phyloP scores from a whole-genome alignment of 495 filamentous ascomycete species.

The Friedmanniomyces endolithicus region DNA sequence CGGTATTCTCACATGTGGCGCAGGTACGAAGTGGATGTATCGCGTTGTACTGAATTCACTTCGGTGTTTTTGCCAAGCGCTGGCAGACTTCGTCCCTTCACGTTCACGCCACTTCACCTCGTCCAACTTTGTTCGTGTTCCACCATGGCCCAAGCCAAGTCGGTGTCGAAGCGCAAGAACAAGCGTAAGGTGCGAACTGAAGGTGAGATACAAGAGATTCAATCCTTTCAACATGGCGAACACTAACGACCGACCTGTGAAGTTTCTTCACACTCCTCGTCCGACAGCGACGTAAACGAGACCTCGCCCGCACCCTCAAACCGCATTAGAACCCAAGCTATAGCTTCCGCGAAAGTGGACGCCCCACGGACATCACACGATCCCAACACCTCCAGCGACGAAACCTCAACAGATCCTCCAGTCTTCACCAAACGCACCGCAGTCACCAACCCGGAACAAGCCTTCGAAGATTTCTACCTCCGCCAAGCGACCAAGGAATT shows the following conservation, averaged over 20 bases:
- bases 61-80: too few species aligned
- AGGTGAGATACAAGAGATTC: background rate
- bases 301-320: too few species aligned
- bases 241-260: background rate
- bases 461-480: conserved; percentile 19
- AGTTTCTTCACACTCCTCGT: background rate
- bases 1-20: too few species aligned
- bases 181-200: conserved; percentile 2
- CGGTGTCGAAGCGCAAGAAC: background rate
- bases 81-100: too few species aligned
- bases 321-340: too few species aligned
- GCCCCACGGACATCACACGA: too few species aligned
- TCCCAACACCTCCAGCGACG: too few species aligned
- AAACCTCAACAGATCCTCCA: background rate
- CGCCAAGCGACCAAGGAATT: conserved; percentile 20
- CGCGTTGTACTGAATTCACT: too few species aligned
- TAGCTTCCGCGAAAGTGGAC: too few species aligned
- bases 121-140: too few species aligned
- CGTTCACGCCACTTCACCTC: too few species aligned
- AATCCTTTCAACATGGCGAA: background rate
- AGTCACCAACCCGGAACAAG: conserved; percentile 6
- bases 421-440: background rate
- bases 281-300: background rate
- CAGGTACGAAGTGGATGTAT: too few species aligned
- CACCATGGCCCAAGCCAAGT: background rate